These are phyloP conservation scores for Baorangia bicolor DNA, from an alignment of 768 basidiomycete genomes.

Conservation along the genomic window DNA sequence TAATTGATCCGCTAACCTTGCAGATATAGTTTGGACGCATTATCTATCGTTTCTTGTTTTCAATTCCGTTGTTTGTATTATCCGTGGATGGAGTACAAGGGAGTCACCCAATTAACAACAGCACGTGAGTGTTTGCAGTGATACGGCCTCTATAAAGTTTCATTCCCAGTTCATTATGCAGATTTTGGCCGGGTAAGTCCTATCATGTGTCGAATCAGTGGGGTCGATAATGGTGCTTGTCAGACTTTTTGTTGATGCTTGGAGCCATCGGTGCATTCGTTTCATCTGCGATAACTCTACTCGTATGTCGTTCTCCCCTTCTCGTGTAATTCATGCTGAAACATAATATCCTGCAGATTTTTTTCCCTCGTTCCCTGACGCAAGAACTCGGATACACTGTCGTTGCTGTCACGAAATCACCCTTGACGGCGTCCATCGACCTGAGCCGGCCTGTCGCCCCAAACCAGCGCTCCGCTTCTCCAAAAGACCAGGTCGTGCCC, in stretches of 20 bases:
- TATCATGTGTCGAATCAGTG: background rate
- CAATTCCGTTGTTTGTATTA: constrained; percentile 64
- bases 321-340: background rate
- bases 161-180: constrained; percentile 22
- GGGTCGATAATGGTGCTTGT: background rate
- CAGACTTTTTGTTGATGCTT: constrained; percentile 70
- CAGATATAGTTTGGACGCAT: constrained; percentile 59
- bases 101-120: constrained; percentile 47
- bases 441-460: constrained; percentile 9
- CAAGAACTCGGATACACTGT: constrained; percentile 60
- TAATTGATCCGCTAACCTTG: background rate
- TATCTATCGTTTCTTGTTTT: constrained; percentile 73
- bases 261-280: constrained; percentile 75
- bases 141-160: background rate
- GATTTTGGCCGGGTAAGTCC: constrained; percentile 59
- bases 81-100: constrained; percentile 62
- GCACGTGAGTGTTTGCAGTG: constrained; percentile 47
- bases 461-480: constrained; percentile 15
- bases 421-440: constrained; percentile 25
- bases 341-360: constrained; percentile 45
- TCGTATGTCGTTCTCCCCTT: constrained; percentile 45
- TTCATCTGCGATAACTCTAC: constrained; percentile 76
- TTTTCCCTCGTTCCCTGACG: constrained; percentile 74
- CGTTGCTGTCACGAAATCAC: constrained; percentile 33
- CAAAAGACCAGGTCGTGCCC: constrained; percentile 25